Percentiles rank a stretch among this genome's conserved stretches.
Evolutionary conservation across 148 eudicot species (phyloP).

Genomic region (Polygonum maritimum): DNA sequence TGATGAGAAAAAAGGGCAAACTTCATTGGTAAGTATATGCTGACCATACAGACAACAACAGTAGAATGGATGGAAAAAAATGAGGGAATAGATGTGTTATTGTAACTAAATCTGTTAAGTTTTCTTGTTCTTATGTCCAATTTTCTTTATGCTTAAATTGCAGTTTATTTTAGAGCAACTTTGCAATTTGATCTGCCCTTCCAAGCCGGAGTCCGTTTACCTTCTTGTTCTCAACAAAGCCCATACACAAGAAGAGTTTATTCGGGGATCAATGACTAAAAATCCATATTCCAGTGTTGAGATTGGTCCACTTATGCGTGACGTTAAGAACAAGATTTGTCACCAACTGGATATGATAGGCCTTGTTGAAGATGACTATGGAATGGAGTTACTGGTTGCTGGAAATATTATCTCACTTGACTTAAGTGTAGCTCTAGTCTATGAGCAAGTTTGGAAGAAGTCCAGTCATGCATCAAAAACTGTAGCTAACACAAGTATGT

Average conservation of each 20-base stretch:
- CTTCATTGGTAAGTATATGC: slow-evolving; percentile 56
- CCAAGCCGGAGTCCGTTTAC: slow-evolving; percentile 91
- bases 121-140: background rate
- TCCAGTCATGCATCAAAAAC: slow-evolving; percentile 60
- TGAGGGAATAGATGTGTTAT: background rate
- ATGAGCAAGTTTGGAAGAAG: slow-evolving; percentile 97
- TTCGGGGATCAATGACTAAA: slow-evolving; percentile 97
- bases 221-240: slow-evolving; percentile 86
- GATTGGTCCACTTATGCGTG: slow-evolving; percentile 98
- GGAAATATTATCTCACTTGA: slow-evolving; percentile 97
- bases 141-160: slow-evolving; percentile 13
- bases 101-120: background rate
- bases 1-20: slow-evolving; percentile 79
- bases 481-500: slow-evolving; percentile 38
- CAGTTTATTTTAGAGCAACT: slow-evolving; percentile 99
- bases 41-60: background rate
- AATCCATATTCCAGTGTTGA: slow-evolving; percentile 98
- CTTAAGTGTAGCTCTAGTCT: slow-evolving; percentile 80
- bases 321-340: slow-evolving; percentile 96
- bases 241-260: slow-evolving; percentile 98
- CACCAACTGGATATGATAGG: slow-evolving; percentile 91
- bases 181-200: slow-evolving; percentile 91
- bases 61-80: background rate
- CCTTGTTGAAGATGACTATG: slow-evolving; percentile 90
- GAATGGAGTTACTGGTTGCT: slow-evolving; percentile 95